Conservation (phyloP, 2,329 filamentous ascomycete species). For the Sclerotinia borealis region DNA sequence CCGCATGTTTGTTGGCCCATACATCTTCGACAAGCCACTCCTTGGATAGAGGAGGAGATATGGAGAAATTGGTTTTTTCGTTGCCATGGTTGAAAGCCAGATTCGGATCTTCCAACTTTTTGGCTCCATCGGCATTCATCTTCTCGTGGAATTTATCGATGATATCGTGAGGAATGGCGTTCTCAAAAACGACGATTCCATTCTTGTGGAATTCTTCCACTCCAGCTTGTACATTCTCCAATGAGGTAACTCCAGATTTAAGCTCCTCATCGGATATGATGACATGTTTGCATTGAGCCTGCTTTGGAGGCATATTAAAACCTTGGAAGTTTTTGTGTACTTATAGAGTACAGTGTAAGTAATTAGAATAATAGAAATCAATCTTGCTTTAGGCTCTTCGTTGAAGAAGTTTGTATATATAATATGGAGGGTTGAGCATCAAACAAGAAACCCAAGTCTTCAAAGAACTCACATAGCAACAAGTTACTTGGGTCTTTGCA, state of each 20-base stretch:
- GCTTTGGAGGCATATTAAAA: background rate
- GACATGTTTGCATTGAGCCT: background rate
- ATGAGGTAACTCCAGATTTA: background rate
- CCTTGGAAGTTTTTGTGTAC: background rate
- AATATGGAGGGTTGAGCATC: background rate
- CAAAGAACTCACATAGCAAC: background rate
- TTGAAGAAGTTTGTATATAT: background rate
- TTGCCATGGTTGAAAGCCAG: conserved; percentile 35
- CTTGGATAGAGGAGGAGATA: conserved; percentile 34
- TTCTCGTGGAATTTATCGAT: conserved; percentile 4
- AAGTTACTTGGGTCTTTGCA: background rate
- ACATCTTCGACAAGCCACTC: conserved; percentile 36
- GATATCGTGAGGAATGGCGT: conserved; percentile 4
- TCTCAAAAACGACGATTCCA: conserved; percentile 8
- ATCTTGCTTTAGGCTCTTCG: background rate
- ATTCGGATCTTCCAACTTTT: background rate
- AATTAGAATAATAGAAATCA: background rate
- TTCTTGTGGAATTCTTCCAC: conserved; percentile 6
- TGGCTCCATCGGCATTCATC: background rate
- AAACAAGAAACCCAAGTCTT: background rate
- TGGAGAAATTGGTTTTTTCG: conserved; percentile 42
- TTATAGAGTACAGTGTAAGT: background rate
- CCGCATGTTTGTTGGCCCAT: conserved; percentile 34
- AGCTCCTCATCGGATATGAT: conserved; percentile 6
- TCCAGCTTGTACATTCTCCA: conserved; percentile 5